Evolutionary conservation across 1,284 basidiomycete genomes (phyloP).

Genomic region (Blastosporella zonata): DNA sequence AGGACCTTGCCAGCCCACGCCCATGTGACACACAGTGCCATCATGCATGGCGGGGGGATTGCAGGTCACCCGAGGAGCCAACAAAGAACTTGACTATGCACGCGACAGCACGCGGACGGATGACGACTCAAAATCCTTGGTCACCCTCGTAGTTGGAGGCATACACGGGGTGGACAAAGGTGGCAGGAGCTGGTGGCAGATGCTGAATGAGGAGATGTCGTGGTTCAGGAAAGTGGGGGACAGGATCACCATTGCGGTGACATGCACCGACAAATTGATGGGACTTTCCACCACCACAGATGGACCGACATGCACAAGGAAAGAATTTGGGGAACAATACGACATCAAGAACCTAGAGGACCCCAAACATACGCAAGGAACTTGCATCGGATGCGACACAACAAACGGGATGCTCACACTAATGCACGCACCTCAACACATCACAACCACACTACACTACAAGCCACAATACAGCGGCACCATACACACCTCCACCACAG

Average conservation of each 20-base stretch:
- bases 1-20: too few relatives aligned
- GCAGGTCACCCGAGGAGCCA: too few relatives aligned
- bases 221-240: conserved; percentile 9
- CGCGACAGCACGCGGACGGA: too few relatives aligned
- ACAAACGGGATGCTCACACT: too few relatives aligned
- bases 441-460: too few relatives aligned
- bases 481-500: too few relatives aligned
- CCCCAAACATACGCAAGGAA: conserved; percentile 1
- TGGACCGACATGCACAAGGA: background rate
- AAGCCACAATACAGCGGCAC: too few relatives aligned
- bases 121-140: too few relatives aligned
- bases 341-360: conserved; percentile 4
- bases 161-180: conserved; percentile 29
- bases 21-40: too few relatives aligned
- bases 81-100: too few relatives aligned
- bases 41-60: too few relatives aligned
- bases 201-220: conserved; percentile 13
- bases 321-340: conserved; percentile 4
- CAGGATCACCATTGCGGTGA: background rate
- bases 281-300: background rate
- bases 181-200: conserved; percentile 24
- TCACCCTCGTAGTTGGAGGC: conserved; percentile 18
- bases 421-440: too few relatives aligned
- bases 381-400: background rate
- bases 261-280: background rate